Evolutionary conservation across 2,329 filamentous ascomycete genomes (phyloP), one percentile per base, ranked within the genome.

Genomic region (Fusarium beomiforme): DNA sequence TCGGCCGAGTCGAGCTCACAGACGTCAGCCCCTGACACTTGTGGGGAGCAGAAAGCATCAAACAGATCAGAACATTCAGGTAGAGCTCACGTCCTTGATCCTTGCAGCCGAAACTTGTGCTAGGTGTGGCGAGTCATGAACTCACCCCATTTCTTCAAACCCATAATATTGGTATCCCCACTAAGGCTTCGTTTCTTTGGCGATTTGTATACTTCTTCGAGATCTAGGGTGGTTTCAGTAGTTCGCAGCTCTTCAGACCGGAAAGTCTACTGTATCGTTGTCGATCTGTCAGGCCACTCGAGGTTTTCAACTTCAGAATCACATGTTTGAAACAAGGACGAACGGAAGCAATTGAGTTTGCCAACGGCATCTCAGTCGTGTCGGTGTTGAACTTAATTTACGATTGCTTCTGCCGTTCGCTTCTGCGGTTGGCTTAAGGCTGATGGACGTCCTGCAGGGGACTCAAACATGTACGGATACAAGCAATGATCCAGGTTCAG

Each of bases 121-220:
- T n/a, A 36, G 55, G 41, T 26, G 11, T 47, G 41, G 50, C 71
- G 68, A 73, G 71, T 74, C 71, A 73, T 72, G 60, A 39, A 41
- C 34, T 31, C 26, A 44, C 54, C 61, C 56, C 53, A 53, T 58
- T 51, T 56, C 36, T 26, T 56, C 23, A 29, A 39, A 46, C 37
- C 37, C 49, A 57, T 34, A 39, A 37, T 54, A 49, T 47, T 58
- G 61, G 39, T 51, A 56, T 50, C 46, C 46, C 54, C 42, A 43
- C 50, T 37, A 46, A 54, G 36, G 37, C 64, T 55, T 67, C 37
- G 43, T 43, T 65, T 70, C 50, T 66, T 61, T 11, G 34, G 51
- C 51, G 50, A 64, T 39, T 54, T 41, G 42, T 51, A 41, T 44
- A 56, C 36, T 36, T 47, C 17, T 62, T 39, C 47, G n/a, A 67